These are phyloP conservation scores for Candida takata DNA, from an alignment of 805 yeast species.

Conservation along the genomic window DNA sequence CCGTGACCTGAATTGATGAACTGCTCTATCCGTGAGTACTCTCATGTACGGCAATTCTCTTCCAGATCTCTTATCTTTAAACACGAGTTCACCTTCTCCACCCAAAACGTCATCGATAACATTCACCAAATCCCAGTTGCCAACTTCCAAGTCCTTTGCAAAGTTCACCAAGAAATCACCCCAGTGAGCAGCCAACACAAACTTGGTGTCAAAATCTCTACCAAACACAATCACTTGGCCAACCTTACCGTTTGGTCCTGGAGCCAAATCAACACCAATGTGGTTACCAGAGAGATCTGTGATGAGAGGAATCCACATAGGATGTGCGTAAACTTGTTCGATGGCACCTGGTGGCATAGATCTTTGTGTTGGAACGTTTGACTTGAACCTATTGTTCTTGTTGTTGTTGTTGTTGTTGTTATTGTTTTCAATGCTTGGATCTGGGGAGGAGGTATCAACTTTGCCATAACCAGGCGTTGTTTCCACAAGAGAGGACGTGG, in stretches of 20 bases:
- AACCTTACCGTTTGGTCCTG: conserved; percentile 69
- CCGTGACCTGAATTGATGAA: conserved; percentile 16
- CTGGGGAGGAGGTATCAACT: conserved; percentile 7
- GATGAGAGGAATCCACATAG: conserved; percentile 85
- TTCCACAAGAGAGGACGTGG: conserved; percentile 20
- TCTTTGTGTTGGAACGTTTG: conserved; percentile 44
- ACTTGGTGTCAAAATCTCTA: conserved; percentile 87
- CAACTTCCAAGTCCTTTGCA: conserved; percentile 82
- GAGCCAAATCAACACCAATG: conserved; percentile 82
- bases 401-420: conserved; percentile 7
- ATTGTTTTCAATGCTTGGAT: conserved; percentile 19
- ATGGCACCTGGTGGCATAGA: conserved; percentile 74
- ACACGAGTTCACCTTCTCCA: conserved; percentile 70
- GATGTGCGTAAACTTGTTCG: conserved; percentile 76
- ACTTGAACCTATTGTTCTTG: conserved; percentile 29
- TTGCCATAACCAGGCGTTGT: conserved; percentile 25
- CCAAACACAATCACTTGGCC: conserved; percentile 95
- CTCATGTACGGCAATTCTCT: conserved; percentile 38
- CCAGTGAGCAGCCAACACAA: conserved; percentile 79
- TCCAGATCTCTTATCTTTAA: conserved; percentile 50
- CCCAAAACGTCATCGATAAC: conserved; percentile 65
- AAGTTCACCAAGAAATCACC: conserved; percentile 79
- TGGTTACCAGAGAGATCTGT: conserved; percentile 90
- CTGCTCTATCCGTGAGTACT: conserved; percentile 30
- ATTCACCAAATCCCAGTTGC: conserved; percentile 63